phyloP scores from a whole-genome alignment of 306 rosid species.

The Rubus parviflorus region DNA sequence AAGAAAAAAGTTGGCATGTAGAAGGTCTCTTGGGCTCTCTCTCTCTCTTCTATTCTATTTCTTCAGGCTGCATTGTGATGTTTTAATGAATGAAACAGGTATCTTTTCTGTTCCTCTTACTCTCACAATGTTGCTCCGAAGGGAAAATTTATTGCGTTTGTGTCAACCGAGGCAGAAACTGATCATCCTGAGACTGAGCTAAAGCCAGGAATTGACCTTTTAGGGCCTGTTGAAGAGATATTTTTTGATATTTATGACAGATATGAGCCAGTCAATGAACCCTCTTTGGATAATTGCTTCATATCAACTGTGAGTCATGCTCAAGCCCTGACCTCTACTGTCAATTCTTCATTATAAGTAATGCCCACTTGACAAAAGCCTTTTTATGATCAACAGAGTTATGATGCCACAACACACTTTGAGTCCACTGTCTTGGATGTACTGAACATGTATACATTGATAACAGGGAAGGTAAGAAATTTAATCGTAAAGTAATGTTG shows the following conservation, averaged over 20 bases:
- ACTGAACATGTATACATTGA: constrained; percentile 90
- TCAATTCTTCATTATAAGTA: neutral
- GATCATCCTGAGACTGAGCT: constrained; percentile 81
- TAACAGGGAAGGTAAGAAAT: constrained; percentile 80
- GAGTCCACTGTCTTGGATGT: constrained; percentile 90
- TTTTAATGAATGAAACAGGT: constrained; percentile 52
- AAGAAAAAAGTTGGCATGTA: neutral
- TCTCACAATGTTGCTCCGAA: constrained; percentile 97
- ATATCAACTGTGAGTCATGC: constrained; percentile 68
- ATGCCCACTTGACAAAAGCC: neutral
- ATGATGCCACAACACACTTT: constrained; percentile 95
- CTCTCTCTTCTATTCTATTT: neutral
- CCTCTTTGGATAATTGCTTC: constrained; percentile 86
- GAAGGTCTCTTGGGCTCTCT: neutral
- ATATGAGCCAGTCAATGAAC: constrained; percentile 90
- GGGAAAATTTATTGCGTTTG: constrained; percentile 95
- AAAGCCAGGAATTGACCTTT: constrained; percentile 87
- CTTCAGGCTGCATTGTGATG: constrained; percentile 2
- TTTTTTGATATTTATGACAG: constrained; percentile 85
- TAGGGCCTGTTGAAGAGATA: constrained; percentile 90
- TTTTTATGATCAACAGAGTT: constrained; percentile 61
- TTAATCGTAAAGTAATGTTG: neutral
- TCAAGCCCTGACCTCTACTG: neutral
- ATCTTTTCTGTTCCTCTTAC: constrained; percentile 92
- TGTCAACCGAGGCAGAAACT: constrained; percentile 94